phyloP scores from a whole-genome alignment of 139 green algal species.

The Spirogloea muscicola region DNA sequence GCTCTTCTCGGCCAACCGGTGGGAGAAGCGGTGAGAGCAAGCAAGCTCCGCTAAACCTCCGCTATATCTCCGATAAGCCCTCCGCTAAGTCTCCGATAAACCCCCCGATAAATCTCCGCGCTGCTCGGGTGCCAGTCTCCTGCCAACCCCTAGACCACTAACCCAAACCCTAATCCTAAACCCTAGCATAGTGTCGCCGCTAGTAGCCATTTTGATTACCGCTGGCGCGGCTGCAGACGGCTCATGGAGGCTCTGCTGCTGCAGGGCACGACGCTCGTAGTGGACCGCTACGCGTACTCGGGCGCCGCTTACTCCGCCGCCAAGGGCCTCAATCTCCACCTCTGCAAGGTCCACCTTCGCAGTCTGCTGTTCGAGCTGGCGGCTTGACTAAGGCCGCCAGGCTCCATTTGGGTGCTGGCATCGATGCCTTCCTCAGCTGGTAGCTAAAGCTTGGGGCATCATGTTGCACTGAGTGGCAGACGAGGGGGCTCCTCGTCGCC shows the following conservation, averaged over 20 bases:
- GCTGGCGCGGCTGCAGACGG: background rate
- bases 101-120: too few relatives aligned
- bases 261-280: constrained; percentile 79
- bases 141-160: background rate
- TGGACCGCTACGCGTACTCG: constrained; percentile 90
- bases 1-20: constrained; percentile 90
- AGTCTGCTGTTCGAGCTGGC: too few relatives aligned
- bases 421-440: too few relatives aligned
- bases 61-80: too few relatives aligned
- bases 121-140: background rate
- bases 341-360: constrained; percentile 69
- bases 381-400: too few relatives aligned
- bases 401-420: too few relatives aligned
- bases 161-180: too few relatives aligned
- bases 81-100: background rate
- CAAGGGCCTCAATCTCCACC: constrained; percentile 75
- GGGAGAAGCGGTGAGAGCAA: constrained; percentile 76
- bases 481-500: background rate
- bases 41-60: background rate
- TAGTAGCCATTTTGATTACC: background rate
- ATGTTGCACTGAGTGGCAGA: background rate
- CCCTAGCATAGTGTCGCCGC: background rate
- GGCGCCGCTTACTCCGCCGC: constrained; percentile 87
- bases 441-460: too few relatives aligned
- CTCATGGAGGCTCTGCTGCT: constrained; percentile 53